phyloP scores from a whole-genome alignment of 306 rosid genomes.

The Sesbania bispinosa region DNA sequence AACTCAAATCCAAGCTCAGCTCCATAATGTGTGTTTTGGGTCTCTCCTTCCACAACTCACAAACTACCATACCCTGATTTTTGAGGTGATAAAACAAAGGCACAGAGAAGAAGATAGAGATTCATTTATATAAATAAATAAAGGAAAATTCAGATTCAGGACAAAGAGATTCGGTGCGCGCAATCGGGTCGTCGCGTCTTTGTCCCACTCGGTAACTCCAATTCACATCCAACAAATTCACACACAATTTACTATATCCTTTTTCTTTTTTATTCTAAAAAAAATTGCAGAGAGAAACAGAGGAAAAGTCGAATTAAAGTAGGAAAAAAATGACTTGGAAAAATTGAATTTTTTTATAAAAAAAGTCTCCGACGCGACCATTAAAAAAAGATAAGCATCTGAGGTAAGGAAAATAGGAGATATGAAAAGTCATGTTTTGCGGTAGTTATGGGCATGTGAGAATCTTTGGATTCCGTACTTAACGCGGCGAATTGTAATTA shows the following conservation, averaged over 20 bases:
- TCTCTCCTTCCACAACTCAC: too few species aligned
- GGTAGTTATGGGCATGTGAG: neutral
- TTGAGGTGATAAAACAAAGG: slow-evolving; percentile 38
- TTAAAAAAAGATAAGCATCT: neutral
- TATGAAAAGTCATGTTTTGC: neutral
- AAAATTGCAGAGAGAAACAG: too few species aligned
- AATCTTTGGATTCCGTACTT: slow-evolving; percentile 55
- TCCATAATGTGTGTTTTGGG: slow-evolving; percentile 34
- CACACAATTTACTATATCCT: too few species aligned
- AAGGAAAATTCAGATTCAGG: slow-evolving; percentile 55
- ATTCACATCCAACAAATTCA: neutral
- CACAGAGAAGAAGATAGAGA: slow-evolving; percentile 23
- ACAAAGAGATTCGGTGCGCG: slow-evolving; percentile 43
- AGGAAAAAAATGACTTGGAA: neutral
- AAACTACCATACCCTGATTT: slow-evolving; percentile 13
- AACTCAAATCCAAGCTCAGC: slow-evolving; percentile 51
- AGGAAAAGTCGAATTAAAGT: too few species aligned
- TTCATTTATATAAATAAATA: slow-evolving; percentile 18
- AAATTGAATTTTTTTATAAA: too few species aligned
- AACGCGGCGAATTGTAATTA: slow-evolving; percentile 38
- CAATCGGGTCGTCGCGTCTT: slow-evolving; percentile 73
- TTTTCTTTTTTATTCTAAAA: too few species aligned
- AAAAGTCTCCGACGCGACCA: too few species aligned
- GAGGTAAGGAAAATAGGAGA: neutral
- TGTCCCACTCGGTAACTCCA: slow-evolving; percentile 31